These are phyloP conservation scores for Aphanocladium album DNA, from an alignment of 2,329 filamentous ascomycete species.

Conservation along the genomic window DNA sequence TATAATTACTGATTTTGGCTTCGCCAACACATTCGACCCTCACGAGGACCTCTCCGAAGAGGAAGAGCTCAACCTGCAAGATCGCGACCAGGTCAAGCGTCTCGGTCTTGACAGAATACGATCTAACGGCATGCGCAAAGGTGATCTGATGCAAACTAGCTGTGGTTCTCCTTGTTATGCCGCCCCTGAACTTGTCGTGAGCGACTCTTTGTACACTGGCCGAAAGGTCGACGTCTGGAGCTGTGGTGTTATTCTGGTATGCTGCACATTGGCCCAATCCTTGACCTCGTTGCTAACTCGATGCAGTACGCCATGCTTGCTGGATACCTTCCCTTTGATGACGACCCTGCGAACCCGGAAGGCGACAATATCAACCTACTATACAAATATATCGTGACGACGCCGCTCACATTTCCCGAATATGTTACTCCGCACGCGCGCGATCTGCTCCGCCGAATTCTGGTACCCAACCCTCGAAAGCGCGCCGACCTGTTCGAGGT, in stretches of 20 bases:
- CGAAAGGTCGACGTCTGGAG: conserved; percentile 99
- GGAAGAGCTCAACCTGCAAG: conserved; percentile 79
- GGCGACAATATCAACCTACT: conserved; percentile 98
- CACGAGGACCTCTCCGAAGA: conserved; percentile 83
- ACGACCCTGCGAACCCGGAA: conserved; percentile 96
- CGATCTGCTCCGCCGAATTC: conserved; percentile 84
- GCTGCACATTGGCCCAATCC: conserved; percentile 29
- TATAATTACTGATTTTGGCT: conserved; percentile 99
- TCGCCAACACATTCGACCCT: conserved; percentile 95
- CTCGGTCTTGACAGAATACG: conserved; percentile 78
- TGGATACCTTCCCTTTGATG: conserved; percentile 94
- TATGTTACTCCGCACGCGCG: conserved; percentile 96
- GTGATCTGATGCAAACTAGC: conserved; percentile 98
- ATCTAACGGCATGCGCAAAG: conserved; percentile 70
- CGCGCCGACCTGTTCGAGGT: conserved; percentile 96
- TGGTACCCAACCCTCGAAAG: conserved; percentile 92
- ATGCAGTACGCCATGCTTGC: conserved; percentile 94
- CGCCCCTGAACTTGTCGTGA: conserved; percentile 93
- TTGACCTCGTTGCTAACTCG: conserved; percentile 2
- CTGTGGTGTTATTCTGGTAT: conserved; percentile 94
- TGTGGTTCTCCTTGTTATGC: conserved; percentile 98
- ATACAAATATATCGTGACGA: conserved; percentile 99
- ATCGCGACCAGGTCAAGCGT: conserved; percentile 83
- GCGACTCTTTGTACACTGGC: conserved; percentile 93
- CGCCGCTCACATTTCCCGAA: conserved; percentile 94